A percentile compares a stretch with the other conserved stretches of the same genome.
Evolutionary conservation across 2,329 filamentous ascomycete species (phyloP).

Genomic region (Simplicillium aogashimaense): DNA sequence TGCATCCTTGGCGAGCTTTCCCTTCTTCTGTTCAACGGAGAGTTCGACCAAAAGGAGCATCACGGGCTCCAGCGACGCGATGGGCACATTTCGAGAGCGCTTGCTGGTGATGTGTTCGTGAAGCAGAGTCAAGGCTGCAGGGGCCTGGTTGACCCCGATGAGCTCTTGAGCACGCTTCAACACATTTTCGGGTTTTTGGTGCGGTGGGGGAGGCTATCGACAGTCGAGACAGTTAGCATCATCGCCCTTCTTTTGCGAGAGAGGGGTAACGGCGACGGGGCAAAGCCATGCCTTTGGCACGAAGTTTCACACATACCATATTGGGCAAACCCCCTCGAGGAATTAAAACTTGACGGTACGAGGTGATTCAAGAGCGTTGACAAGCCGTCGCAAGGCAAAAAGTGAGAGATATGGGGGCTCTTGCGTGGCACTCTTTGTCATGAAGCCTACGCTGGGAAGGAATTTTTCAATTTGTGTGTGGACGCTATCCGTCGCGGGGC

Average conservation of each 20-base stretch:
- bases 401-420: constrained; percentile 21
- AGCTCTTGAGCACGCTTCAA: constrained; percentile 97
- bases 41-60: constrained; percentile 97
- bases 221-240: constrained; percentile 16
- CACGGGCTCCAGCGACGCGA: constrained; percentile 91
- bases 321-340: constrained; percentile 41
- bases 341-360: constrained; percentile 23
- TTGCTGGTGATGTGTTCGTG: constrained; percentile 99
- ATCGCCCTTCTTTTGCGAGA: constrained; percentile 11
- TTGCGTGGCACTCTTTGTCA: constrained; percentile 27
- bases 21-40: constrained; percentile 94
- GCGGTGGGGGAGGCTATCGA: constrained; percentile 78
- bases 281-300: constrained; percentile 1
- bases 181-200: constrained; percentile 98
- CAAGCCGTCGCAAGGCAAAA: constrained; percentile 27
- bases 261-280: constrained; percentile 15
- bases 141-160: constrained; percentile 90
- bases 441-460: constrained; percentile 24
- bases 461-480: constrained; percentile 38
- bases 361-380: constrained; percentile 25
- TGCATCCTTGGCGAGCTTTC: constrained; percentile 96
- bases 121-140: constrained; percentile 85
- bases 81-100: constrained; percentile 93
- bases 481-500: constrained; percentile 27
- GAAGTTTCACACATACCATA: constrained; percentile 30